Conservation (phyloP, 2,329 filamentous ascomycete genomes). For the Penicillium sp. region DNA sequence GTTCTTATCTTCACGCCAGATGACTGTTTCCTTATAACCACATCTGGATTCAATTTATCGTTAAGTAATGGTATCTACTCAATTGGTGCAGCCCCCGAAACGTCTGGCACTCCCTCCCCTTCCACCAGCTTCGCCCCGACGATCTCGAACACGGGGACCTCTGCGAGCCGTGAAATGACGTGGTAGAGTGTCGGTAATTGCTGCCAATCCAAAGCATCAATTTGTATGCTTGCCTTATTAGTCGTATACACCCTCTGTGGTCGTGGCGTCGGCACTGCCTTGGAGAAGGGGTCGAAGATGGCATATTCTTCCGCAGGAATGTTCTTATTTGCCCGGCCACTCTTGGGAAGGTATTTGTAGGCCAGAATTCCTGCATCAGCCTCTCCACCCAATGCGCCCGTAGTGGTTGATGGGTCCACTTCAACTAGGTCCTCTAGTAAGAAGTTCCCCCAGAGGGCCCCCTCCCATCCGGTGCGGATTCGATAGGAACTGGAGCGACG, state of each 20-base stretch:
- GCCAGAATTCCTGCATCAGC: conserved; percentile 52
- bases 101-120: neutral
- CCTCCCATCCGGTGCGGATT: conserved; percentile 45
- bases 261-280: conserved; percentile 27
- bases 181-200: conserved; percentile 51
- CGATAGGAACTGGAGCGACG: conserved; percentile 37
- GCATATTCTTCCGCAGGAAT: conserved; percentile 57
- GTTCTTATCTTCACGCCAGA: neutral
- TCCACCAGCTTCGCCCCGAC: neutral
- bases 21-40: neutral
- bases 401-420: conserved; percentile 21
- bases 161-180: neutral
- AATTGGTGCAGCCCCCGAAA: neutral
- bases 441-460: conserved; percentile 40
- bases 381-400: conserved; percentile 20
- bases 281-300: conserved; percentile 40
- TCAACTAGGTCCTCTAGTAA: conserved; percentile 37
- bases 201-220: conserved; percentile 54
- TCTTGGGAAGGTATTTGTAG: conserved; percentile 58
- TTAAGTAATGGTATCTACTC: neutral
- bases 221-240: conserved; percentile 45
- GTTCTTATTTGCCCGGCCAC: conserved; percentile 49
- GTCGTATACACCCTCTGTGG: conserved; percentile 22
- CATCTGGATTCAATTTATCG: too few species aligned
- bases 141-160: neutral